Conservation (phyloP, 1,139 yeast genomes). For the Yamadazyma pseudoaaseri region DNA sequence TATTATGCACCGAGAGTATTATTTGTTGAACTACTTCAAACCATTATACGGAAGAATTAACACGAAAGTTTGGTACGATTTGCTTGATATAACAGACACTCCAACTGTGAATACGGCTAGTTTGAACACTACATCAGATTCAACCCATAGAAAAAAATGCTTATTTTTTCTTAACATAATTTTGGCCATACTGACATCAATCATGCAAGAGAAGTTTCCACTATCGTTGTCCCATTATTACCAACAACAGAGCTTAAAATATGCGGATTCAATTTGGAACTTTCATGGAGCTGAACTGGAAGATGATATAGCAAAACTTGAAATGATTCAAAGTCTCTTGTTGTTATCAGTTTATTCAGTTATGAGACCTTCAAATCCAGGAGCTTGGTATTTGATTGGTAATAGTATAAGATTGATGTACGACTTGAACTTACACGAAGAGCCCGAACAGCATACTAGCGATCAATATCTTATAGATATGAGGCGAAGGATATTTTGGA, state of each 20-base stretch:
- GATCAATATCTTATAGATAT: constrained; percentile 62
- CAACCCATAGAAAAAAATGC: constrained; percentile 6
- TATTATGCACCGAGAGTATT: constrained; percentile 72
- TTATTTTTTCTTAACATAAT: constrained; percentile 68
- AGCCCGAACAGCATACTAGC: constrained; percentile 19
- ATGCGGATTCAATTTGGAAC: constrained; percentile 53
- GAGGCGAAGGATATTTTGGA: constrained; percentile 81
- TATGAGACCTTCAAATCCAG: constrained; percentile 75
- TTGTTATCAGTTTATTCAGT: constrained; percentile 66
- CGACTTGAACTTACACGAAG: constrained; percentile 79
- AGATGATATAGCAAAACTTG: constrained; percentile 55
- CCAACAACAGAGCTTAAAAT: constrained; percentile 62
- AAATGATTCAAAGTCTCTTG: constrained; percentile 68
- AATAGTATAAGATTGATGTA: constrained; percentile 74
- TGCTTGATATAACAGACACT: constrained; percentile 3
- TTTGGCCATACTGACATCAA: constrained; percentile 77
- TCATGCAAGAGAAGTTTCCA: constrained; percentile 66
- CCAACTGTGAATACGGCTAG: neutral
- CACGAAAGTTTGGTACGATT: constrained; percentile 15
- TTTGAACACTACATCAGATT: neutral
- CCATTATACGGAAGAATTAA: constrained; percentile 75
- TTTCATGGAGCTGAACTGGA: constrained; percentile 1
- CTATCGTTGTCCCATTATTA: constrained; percentile 64
- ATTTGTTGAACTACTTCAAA: constrained; percentile 59
- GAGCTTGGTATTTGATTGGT: constrained; percentile 86